Base-by-base conservation (phyloP, 2,329 filamentous ascomycete genomes). In the Talaromyces piceae region DNA sequence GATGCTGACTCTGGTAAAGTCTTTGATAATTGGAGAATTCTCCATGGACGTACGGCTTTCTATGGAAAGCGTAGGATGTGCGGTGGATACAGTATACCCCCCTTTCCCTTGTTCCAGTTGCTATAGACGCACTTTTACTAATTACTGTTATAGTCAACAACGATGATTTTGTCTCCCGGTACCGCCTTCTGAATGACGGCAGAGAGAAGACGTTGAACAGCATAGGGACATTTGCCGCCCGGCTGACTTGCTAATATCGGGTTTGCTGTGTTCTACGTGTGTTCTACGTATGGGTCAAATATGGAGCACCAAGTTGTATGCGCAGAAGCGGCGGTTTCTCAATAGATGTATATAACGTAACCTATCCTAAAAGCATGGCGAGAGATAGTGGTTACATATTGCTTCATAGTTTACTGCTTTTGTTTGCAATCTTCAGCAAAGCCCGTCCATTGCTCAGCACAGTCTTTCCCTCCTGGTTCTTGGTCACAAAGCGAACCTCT, bases 1-100 rank as follows among this genome's bases (percentile, higher is more conserved):
- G 18, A 31, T 45, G 11, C 33, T 51, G 37, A 33, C 23, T 26
- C 56, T 28, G 2, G 4, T 44, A 9, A 59, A 87, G 87, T 97
- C 44, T 96, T 98, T 67, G 88, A 98, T 65, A 97, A 98, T 63
- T 96, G 91, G 90, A 80, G 93, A 53, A 86, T 96, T 28, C 72
- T 97, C 59, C 93, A 98, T 68, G 93, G 91, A 1, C 77, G 93
- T 59, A 83, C 83, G 47, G 81, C 81, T 0, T 98, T 97, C 63
- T 86, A 83, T 5, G 93, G 93, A 1, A 82, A 86, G 63, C 77
- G 93, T 58, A 83, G 91, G 58, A 87, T 98, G 63, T 96, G 91
- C 67, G 93, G 93, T 54, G 91, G 81, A 8, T 97, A 97, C 62
- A 85, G 88, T 90, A 73, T 77, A 86, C 81, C 18, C 55, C 2